These are phyloP conservation scores for Cytidiella melzeri DNA, from an alignment of 768 basidiomycete species.

Conservation along the genomic window DNA sequence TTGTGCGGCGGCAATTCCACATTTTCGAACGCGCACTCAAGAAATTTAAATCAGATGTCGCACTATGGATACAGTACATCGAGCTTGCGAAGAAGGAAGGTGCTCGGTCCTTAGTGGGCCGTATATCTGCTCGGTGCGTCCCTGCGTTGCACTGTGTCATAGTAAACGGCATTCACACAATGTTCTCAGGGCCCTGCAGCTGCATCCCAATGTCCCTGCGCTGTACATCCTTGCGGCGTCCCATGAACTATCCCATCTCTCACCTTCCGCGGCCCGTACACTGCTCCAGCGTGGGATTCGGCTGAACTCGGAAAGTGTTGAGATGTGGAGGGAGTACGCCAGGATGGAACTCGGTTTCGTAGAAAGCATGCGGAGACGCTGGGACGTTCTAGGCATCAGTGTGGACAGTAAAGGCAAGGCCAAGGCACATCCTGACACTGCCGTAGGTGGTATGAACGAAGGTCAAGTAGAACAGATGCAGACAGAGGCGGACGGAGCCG, in stretches of 20 bases:
- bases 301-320: constrained; percentile 61
- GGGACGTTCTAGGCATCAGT: constrained; percentile 71
- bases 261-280: constrained; percentile 74
- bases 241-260: constrained; percentile 71
- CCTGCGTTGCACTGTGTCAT: not conserved
- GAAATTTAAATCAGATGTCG: constrained; percentile 84
- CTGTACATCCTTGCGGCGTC: constrained; percentile 82
- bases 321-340: constrained; percentile 87
- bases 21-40: constrained; percentile 87
- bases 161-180: not conserved
- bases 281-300: constrained; percentile 83
- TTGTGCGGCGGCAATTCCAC: constrained; percentile 79
- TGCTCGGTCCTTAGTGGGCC: constrained; percentile 72
- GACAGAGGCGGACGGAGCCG: constrained; percentile 30
- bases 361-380: constrained; percentile 71
- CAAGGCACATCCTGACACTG: constrained; percentile 17
- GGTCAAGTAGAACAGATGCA: constrained; percentile 17
- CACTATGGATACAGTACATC: constrained; percentile 86
- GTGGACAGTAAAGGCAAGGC: constrained; percentile 27
- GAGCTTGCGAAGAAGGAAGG: constrained; percentile 76
- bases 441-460: constrained; percentile 16
- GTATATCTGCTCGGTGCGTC: constrained; percentile 74
- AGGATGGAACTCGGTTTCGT: constrained; percentile 86
- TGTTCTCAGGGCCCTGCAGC: constrained; percentile 64
- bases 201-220: constrained; percentile 73